Evolutionary conservation across 1,284 basidiomycete genomes (phyloP).

Genomic region (Apiotrichum veenhuisii): DNA sequence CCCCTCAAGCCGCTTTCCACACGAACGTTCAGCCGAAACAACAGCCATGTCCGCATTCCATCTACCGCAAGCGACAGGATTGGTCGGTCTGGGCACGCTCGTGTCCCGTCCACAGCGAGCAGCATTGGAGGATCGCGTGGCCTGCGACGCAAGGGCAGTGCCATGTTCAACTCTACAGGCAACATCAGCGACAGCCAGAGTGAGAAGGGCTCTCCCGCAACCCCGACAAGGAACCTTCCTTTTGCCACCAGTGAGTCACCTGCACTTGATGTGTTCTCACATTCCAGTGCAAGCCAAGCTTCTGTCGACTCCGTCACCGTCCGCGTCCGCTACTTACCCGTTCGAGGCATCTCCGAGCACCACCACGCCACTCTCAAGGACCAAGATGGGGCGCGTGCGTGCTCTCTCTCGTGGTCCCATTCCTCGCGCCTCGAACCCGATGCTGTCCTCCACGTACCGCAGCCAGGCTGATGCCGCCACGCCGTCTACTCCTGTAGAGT

Average conservation of each 20-base stretch:
- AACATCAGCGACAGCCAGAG: constrained; percentile 28
- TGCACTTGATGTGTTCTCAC: constrained; percentile 2
- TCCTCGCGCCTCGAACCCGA: constrained; percentile 44
- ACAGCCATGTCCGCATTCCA: constrained; percentile 15
- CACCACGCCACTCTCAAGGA: neutral
- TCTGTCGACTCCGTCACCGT: constrained; percentile 38
- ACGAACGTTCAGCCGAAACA: constrained; percentile 6
- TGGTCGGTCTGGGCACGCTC: constrained; percentile 9
- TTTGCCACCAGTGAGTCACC: constrained; percentile 23
- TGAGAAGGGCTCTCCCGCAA: constrained; percentile 31
- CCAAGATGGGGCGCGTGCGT: constrained; percentile 5
- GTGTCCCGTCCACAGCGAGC: constrained; percentile 16
- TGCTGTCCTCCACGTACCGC: constrained; percentile 40
- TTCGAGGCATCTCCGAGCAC: constrained; percentile 10
- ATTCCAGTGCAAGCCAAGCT: constrained; percentile 19
- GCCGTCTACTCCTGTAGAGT: constrained; percentile 4
- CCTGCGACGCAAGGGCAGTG: constrained; percentile 45
- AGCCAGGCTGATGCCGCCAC: neutral
- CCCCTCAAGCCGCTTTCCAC: constrained; percentile 14
- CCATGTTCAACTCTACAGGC: constrained; percentile 41
- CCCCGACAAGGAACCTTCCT: constrained; percentile 33
- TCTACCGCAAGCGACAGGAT: constrained; percentile 15
- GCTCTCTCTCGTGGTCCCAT: constrained; percentile 27
- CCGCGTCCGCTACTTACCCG: constrained; percentile 27
- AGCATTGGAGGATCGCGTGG: constrained; percentile 33